Evolutionary conservation across 78 protist species (phyloP), one percentile per base, ranked within the genome.

Genomic region (Dictyostelium brefeldianum): DNA sequence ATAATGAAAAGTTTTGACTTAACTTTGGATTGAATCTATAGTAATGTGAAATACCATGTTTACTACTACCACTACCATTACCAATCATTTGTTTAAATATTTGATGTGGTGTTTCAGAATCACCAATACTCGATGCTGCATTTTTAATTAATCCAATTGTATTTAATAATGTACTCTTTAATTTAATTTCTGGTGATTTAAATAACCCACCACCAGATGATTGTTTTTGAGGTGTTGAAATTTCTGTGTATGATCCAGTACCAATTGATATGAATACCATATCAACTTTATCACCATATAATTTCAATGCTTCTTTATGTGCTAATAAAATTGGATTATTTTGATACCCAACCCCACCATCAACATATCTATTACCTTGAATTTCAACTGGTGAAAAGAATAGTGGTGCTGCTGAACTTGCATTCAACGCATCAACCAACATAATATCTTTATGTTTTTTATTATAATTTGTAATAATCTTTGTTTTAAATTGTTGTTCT

Each of bases 241-340:
- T 20, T 18, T 51, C 27, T 9, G 41, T 54, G 43, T 4, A 43
- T 0, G 50, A 20, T 14, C 90, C 90, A 53, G 90, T 83, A 10
- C 90, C 90, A 36, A 83, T 31, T 11, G 90, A 83, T 5, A 83
- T 47, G 25, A 83, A 69, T 29, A 83, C 6, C 9, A n/a, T 53
- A 1, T 83, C 77, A 5, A 27, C 27, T n/a, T 46, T 70, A 67
- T 46, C 71, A 18, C 57, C 75, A 70, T 36, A 83, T 6, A 71
- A 31, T 15, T 53, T 62, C 9, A 69, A 41, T 5, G 71, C 7
- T 70, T 83, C 90, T 83, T 71, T 77, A 36, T 71, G 59, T 7
- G 81, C 81, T 27, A 62, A 69, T 59, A 71, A 71, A 17, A 71
- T 22, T 18, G 90, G 80, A 29, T 83, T 83, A 64, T 83, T 83